Percentiles rank a stretch among this genome's conserved stretches.
Evolutionary conservation across 2,329 filamentous ascomycete species (phyloP).

Genomic region (Colletotrichum sp.): DNA sequence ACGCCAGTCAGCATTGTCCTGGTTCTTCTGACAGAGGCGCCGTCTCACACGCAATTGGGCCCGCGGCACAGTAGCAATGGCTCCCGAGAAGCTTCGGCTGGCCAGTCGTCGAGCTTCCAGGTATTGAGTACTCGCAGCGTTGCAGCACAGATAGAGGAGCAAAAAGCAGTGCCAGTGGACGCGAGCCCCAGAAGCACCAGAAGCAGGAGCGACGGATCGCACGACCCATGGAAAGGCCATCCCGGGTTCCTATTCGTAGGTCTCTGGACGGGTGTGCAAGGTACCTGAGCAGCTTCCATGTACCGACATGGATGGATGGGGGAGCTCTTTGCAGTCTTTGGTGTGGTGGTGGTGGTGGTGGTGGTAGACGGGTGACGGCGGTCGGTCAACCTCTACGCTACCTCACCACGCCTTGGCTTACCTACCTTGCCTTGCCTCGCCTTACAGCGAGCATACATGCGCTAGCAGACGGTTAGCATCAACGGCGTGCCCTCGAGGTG

Average conservation of each 20-base stretch:
- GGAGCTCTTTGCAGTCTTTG: not conserved
- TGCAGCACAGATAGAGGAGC: not conserved
- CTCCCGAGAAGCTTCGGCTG: slow-evolving; percentile 9
- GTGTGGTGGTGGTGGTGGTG: not conserved
- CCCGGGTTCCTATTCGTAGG: not conserved
- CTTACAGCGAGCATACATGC: not conserved
- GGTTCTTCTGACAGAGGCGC: not conserved
- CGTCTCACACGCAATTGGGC: not conserved
- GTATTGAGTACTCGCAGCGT: not conserved
- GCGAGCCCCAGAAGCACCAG: not conserved
- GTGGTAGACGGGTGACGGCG: not conserved
- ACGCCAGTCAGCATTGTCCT: not conserved
- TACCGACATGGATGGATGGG: slow-evolving; percentile 10
- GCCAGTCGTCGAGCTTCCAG: not conserved
- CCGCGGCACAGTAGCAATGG: not conserved
- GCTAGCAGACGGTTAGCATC: not conserved
- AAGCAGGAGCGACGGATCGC: not conserved
- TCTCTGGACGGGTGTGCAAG: slow-evolving; percentile 15
- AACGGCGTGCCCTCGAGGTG: not conserved
- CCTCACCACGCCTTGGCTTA: not conserved
- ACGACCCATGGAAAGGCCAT: not conserved
- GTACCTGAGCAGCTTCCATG: slow-evolving; percentile 12
- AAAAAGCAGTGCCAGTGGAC: slow-evolving; percentile 2
- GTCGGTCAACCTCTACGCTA: not conserved
- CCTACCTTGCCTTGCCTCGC: not conserved